A percentile compares a stretch with the other conserved stretches of the same genome.
phyloP scores from a whole-genome alignment of 129 eudicot species.

The Flaveria sonorensis region DNA sequence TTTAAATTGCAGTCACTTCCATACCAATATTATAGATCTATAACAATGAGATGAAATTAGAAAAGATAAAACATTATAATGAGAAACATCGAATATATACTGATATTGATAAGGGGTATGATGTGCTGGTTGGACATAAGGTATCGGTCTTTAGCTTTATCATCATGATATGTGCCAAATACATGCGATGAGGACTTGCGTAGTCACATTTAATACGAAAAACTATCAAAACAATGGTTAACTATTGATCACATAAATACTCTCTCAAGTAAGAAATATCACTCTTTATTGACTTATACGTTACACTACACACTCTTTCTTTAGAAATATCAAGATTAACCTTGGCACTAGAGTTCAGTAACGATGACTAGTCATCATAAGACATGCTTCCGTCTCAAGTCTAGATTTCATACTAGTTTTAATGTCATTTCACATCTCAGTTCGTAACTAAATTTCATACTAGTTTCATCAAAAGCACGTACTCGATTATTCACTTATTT shows the following conservation, averaged over 20 bases:
- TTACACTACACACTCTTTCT: not conserved
- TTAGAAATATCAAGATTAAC: not conserved
- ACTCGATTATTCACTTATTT: too few relatives aligned
- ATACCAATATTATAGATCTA: not conserved
- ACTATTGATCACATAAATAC: not conserved
- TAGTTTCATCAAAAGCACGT: too few relatives aligned
- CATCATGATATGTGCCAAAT: not conserved
- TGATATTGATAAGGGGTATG: not conserved
- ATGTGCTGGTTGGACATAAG: not conserved
- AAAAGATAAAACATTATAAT: not conserved
- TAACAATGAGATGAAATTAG: not conserved
- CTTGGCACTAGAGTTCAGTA: not conserved
- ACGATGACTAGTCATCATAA: not conserved
- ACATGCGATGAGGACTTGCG: not conserved
- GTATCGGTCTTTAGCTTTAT: not conserved
- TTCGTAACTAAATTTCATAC: too few relatives aligned
- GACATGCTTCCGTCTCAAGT: not conserved
- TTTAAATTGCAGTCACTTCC: not conserved
- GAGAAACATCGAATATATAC: not conserved
- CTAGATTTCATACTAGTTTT: not conserved
- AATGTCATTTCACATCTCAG: too few relatives aligned
- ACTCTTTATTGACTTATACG: not conserved
- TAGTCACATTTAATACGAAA: not conserved
- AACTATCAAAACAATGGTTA: not conserved
- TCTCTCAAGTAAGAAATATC: not conserved